Evolutionary conservation across 805 yeast species (phyloP), one percentile per base, ranked within the genome.

Genomic region (Cyberlindnera veronae): DNA sequence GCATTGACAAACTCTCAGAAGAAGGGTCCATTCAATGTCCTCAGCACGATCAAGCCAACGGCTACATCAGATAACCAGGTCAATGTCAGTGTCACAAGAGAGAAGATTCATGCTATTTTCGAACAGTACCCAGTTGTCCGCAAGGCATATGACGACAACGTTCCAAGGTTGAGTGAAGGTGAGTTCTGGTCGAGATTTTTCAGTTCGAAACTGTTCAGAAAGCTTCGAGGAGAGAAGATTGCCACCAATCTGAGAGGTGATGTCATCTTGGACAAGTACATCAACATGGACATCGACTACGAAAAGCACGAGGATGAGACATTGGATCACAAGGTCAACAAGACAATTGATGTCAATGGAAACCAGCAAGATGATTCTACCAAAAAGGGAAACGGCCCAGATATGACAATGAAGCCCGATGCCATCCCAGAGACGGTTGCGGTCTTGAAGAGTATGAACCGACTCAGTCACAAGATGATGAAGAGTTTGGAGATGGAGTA

Each of bases 171-270:
- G 38, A 74, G 77, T 34, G 98, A 93, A 59, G 90, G 91, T 30
- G 95, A 85, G 56, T 93, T 93, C 54, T 93, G 99, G 99, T 87
- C 95, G 10, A 69, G 97, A 46, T 93, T 93, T 55, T 93, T 93
- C 70, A 81, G 87, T 54, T 89, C 97, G 0, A 84, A 88, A 53
- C 66, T 93, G 45, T 93, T 90, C 56, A 72, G 96, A 50, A 77
- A 89, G 53, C 67, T 93, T 24, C 74, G 96, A 58, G 99, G 99
- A 43, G 98, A 93, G 57, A 81, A 79, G 49, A 75, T 88, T 38
- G 78, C 81, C 54, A 63, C 75, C 3, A 82, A 77, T 56, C 87
- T 86, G 47, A 73, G 95, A 47, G 89, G 93, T 38, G 98, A 93
- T 61, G 74, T 81, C 5, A 72, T 89, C 6, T 69, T 93, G 44